A percentile compares a stretch with the other conserved stretches of the same genome.
Evolutionary conservation across 2,329 filamentous ascomycete genomes (phyloP).

Genomic region (Colletotrichum orbiculare): DNA sequence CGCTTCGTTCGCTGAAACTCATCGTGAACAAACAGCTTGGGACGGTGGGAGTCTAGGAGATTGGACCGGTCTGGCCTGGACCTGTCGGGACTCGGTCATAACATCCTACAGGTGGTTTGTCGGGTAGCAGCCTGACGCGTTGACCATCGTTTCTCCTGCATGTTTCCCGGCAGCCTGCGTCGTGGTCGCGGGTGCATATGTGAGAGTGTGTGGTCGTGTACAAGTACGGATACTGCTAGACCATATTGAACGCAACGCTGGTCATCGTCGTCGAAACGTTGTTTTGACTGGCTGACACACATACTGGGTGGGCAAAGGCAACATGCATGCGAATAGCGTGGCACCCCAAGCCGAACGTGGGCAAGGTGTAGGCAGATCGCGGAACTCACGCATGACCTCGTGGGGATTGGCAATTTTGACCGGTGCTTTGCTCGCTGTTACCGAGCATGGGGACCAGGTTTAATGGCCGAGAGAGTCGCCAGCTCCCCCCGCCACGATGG

Average conservation of each 20-base stretch:
- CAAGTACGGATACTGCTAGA: too few relatives aligned
- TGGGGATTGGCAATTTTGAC: constrained; percentile 30
- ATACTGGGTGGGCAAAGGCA: background rate
- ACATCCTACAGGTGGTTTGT: background rate
- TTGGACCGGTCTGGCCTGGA: too few relatives aligned
- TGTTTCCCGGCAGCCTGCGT: too few relatives aligned
- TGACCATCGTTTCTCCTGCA: too few relatives aligned
- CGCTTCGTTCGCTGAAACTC: constrained; percentile 34
- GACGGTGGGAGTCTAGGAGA: background rate
- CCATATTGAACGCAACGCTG: too few relatives aligned
- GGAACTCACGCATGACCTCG: constrained; percentile 21
- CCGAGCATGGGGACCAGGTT: constrained; percentile 14
- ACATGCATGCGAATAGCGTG: background rate
- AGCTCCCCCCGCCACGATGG: constrained; percentile 21
- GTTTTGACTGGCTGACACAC: background rate
- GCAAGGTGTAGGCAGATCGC: background rate
- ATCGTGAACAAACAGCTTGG: background rate
- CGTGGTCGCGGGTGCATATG: too few relatives aligned
- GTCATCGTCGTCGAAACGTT: background rate
- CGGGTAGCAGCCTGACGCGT: background rate
- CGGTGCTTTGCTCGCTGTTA: constrained; percentile 35
- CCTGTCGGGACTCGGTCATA: too few relatives aligned
- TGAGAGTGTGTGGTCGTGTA: too few relatives aligned
- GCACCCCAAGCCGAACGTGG: background rate
- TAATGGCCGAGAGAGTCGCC: constrained; percentile 30